phyloP scores from a whole-genome alignment of 2,329 filamentous ascomycete genomes.

The Colletotrichum gloeosporioides region DNA sequence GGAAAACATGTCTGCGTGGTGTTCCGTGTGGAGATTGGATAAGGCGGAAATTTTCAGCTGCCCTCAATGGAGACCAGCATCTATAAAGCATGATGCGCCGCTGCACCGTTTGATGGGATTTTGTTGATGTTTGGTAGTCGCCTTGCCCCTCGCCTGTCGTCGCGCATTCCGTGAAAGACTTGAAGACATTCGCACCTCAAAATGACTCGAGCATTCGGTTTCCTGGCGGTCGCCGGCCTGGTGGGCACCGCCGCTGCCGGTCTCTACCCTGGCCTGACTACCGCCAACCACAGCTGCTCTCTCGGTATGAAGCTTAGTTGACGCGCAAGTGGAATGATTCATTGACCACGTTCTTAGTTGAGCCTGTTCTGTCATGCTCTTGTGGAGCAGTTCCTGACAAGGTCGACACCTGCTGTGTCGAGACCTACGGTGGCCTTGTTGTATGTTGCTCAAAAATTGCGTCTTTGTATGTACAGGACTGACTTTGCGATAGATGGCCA shows the following conservation, averaged over 20 bases:
- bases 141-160: background rate
- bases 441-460: constrained; percentile 27
- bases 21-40: constrained; percentile 14
- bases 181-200: background rate
- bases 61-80: background rate
- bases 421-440: constrained; percentile 69
- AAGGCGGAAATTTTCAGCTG: background rate
- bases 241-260: constrained; percentile 38
- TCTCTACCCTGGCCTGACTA: constrained; percentile 49
- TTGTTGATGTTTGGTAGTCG: background rate
- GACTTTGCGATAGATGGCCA: constrained; percentile 46
- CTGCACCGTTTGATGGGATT: background rate
- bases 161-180: background rate
- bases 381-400: constrained; percentile 43
- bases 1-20: constrained; percentile 2
- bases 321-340: background rate
- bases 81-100: background rate
- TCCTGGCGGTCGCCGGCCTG: constrained; percentile 29
- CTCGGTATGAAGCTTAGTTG: constrained; percentile 39
- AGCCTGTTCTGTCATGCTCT: constrained; percentile 53
- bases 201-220: constrained; percentile 30
- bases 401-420: constrained; percentile 68
- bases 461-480: background rate
- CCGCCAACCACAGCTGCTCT: constrained; percentile 62
- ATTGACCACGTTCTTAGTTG: constrained; percentile 24